Evolutionary conservation across 208 protist genomes (phyloP).

Genomic region (Trypanosoma vivax): DNA sequence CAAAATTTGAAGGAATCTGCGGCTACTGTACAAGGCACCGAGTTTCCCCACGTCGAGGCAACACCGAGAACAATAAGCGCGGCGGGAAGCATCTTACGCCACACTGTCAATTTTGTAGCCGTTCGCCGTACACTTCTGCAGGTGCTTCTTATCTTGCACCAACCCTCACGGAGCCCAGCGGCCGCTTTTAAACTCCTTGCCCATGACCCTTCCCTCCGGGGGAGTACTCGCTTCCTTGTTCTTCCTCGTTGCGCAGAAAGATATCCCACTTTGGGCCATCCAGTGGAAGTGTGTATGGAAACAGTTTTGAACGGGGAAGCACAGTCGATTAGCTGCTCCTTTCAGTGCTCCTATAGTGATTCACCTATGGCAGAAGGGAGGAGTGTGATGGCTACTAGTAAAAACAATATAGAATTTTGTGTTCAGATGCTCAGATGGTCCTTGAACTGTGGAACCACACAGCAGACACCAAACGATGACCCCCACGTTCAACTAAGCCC

Average conservation of each 20-base stretch:
- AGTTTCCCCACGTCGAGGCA: too few species aligned
- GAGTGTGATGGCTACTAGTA: not conserved
- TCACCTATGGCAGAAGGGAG: not conserved
- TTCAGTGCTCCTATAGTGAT: not conserved
- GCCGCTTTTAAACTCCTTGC: conserved; percentile 19
- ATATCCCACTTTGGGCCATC: not conserved
- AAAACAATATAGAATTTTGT: too few species aligned
- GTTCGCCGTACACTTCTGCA: conserved; percentile 24
- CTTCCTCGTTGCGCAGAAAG: conserved; percentile 20
- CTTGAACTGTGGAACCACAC: not conserved
- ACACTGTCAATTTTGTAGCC: conserved; percentile 8
- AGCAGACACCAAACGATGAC: not conserved
- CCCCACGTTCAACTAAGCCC: not conserved
- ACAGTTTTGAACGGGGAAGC: too few species aligned
- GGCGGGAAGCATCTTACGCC: not conserved
- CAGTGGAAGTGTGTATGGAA: too few species aligned
- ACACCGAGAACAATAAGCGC: not conserved
- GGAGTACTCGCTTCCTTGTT: conserved; percentile 18
- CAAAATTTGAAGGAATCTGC: too few species aligned
- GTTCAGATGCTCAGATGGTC: too few species aligned
- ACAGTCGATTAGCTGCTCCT: not conserved
- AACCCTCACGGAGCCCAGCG: conserved; percentile 27
- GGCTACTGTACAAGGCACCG: too few species aligned
- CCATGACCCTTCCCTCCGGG: conserved; percentile 13
- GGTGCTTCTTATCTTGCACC: conserved; percentile 25